Percentiles rank a stretch among this genome's conserved stretches.
Conservation (phyloP, 2,329 filamentous ascomycete genomes). For the Phialocephala sp. region DNA sequence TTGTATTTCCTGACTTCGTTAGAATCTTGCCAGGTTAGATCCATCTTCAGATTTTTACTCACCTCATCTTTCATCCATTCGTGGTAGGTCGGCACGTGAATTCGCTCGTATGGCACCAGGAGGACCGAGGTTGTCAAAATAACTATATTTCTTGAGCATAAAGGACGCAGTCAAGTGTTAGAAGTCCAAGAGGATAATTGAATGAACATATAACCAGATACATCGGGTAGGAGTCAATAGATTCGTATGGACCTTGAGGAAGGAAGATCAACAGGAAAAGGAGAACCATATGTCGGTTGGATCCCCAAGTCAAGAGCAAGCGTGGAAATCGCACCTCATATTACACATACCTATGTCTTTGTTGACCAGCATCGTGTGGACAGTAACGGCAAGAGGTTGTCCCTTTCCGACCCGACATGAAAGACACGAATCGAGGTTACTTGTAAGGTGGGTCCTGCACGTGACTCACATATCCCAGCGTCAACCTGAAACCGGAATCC, state of each 20-base stretch:
- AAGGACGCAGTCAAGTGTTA: not conserved
- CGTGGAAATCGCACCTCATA: not conserved
- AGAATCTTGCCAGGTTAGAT: conserved; percentile 4
- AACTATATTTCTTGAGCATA: conserved; percentile 52
- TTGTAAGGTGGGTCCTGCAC: not conserved
- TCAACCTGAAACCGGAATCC: not conserved
- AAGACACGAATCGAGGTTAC: not conserved
- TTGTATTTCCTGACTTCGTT: conserved; percentile 67
- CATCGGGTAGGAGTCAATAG: not conserved
- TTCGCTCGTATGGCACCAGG: conserved; percentile 82
- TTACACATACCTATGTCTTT: conserved; percentile 39
- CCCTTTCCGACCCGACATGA: not conserved
- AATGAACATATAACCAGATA: not conserved
- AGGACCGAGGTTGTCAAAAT: conserved; percentile 69
- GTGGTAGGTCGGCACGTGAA: conserved; percentile 85
- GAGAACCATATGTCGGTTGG: no score
- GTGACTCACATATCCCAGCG: not conserved
- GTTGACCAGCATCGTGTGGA: conserved; percentile 42
- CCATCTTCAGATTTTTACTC: conserved; percentile 1
- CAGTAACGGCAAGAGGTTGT: not conserved
- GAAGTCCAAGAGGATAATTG: not conserved
- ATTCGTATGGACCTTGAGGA: not conserved
- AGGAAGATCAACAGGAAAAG: no score
- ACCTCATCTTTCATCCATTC: conserved; percentile 77
- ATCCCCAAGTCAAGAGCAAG: not conserved